phyloP scores from a whole-genome alignment of 2,329 filamentous ascomycete species.

The Paecilomyces sp. region DNA sequence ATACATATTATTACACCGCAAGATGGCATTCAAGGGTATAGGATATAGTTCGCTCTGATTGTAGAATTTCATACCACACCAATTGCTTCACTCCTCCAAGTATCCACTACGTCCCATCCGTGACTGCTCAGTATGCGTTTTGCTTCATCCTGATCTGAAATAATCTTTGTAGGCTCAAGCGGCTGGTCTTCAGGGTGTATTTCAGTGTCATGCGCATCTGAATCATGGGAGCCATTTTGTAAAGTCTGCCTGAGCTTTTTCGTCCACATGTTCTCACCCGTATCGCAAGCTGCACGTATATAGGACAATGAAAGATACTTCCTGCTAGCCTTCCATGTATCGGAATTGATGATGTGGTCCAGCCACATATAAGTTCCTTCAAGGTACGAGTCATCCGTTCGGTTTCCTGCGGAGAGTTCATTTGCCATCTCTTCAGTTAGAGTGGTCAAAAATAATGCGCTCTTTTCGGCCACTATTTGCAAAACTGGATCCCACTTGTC shows the following conservation, averaged over 20 bases:
- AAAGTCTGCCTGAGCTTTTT: constrained; percentile 13
- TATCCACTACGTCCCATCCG: constrained; percentile 22
- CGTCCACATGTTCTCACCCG: constrained; percentile 26
- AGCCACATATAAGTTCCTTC: constrained; percentile 46
- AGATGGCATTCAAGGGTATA: background rate
- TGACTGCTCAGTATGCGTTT: constrained; percentile 13
- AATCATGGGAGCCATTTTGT: constrained; percentile 2
- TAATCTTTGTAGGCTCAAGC: background rate
- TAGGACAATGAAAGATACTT: constrained; percentile 24
- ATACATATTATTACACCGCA: background rate
- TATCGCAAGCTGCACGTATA: constrained; percentile 24
- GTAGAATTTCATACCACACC: constrained; percentile 17
- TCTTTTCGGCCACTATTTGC: constrained; percentile 25
- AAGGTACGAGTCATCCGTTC: constrained; percentile 19
- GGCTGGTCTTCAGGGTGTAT: background rate
- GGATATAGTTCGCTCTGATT: background rate
- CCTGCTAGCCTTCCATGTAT: constrained; percentile 26
- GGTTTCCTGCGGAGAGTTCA: constrained; percentile 20
- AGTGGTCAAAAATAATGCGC: constrained; percentile 27
- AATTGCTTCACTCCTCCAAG: constrained; percentile 26
- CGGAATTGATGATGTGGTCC: constrained; percentile 37
- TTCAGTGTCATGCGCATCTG: background rate
- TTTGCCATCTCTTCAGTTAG: constrained; percentile 33
- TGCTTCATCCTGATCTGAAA: constrained; percentile 7
- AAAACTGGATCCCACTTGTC: constrained; percentile 30